phyloP scores from a whole-genome alignment of 2,329 filamentous ascomycete species.

The Graphium sp. region DNA sequence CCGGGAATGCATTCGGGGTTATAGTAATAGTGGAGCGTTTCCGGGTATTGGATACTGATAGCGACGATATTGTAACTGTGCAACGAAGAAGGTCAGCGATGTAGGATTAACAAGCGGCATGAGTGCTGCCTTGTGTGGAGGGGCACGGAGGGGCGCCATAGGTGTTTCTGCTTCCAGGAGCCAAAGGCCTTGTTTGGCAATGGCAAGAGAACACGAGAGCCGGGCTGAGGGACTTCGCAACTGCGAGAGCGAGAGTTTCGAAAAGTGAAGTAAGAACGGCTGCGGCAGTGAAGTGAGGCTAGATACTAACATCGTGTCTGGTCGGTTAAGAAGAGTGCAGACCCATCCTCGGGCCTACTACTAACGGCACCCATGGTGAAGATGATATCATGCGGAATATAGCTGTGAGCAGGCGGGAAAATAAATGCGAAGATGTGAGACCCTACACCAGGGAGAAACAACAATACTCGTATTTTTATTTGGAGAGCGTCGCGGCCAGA shows the following conservation, averaged over 20 bases:
- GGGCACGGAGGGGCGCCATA: too few relatives aligned
- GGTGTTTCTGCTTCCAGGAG: too few relatives aligned
- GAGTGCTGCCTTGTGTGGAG: too few relatives aligned
- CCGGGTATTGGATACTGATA: slow-evolving; percentile 65
- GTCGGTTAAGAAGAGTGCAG: slow-evolving; percentile 70
- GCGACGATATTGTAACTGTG: slow-evolving; percentile 71
- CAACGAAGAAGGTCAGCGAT: slow-evolving; percentile 7
- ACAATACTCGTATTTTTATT: too few relatives aligned
- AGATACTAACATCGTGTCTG: slow-evolving; percentile 66
- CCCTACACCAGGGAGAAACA: too few relatives aligned
- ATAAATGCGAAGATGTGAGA: too few relatives aligned
- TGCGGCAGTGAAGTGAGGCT: too few relatives aligned
- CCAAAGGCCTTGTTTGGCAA: not conserved
- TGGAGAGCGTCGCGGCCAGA: too few relatives aligned
- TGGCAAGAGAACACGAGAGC: slow-evolving; percentile 1
- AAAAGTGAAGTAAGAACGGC: too few relatives aligned
- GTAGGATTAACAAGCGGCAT: slow-evolving; percentile 4
- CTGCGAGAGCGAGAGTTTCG: slow-evolving; percentile 5
- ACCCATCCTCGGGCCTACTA: slow-evolving; percentile 74
- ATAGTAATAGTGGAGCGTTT: slow-evolving; percentile 64
- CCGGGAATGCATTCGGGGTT: slow-evolving; percentile 74
- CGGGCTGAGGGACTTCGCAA: not conserved
- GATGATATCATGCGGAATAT: slow-evolving; percentile 6
- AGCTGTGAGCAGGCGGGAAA: too few relatives aligned
- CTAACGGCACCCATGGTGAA: slow-evolving; percentile 77